Conservation (phyloP, 208 protist species). For the Leptomonas seymouri region DNA sequence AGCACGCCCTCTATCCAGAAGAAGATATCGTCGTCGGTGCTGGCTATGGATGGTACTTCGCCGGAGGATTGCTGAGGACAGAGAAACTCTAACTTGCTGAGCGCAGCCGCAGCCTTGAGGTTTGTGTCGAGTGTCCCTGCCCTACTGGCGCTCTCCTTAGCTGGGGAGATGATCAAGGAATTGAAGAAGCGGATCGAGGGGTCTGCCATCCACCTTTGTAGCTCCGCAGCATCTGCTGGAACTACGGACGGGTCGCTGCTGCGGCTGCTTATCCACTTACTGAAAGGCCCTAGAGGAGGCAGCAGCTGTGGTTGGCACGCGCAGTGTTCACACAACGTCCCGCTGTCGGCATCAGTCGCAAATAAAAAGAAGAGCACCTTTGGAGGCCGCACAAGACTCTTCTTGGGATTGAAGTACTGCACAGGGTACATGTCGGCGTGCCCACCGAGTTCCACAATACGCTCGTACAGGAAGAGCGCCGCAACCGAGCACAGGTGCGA, state of each 20-base stretch:
- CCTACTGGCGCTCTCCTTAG: constrained; percentile 5
- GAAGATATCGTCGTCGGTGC: constrained; percentile 29
- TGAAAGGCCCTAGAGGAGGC: constrained; percentile 39
- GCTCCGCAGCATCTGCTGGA: constrained; percentile 8
- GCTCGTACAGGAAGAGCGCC: constrained; percentile 53
- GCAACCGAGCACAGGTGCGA: constrained; percentile 38
- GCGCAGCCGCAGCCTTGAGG: constrained; percentile 18
- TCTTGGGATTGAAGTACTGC: constrained; percentile 37
- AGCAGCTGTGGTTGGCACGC: constrained; percentile 4
- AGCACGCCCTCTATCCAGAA: constrained; percentile 48
- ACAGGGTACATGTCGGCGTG: constrained; percentile 47
- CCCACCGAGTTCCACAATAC: constrained; percentile 51
- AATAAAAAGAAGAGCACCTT: constrained; percentile 49
- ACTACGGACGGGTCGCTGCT: background rate
- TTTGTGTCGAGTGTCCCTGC: constrained; percentile 16
- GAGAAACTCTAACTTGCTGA: constrained; percentile 31
- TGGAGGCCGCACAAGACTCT: constrained; percentile 20
- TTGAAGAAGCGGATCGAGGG: constrained; percentile 29
- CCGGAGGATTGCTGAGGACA: constrained; percentile 14
- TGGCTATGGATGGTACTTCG: constrained; percentile 31
- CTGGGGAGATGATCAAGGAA: constrained; percentile 31
- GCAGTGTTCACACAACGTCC: constrained; percentile 37
- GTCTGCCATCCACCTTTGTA: constrained; percentile 38
- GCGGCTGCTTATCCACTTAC: constrained; percentile 12
- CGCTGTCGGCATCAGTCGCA: constrained; percentile 34